Evolutionary conservation across 345 rosid species (phyloP).

Genomic region (Excoecaria agallocha): DNA sequence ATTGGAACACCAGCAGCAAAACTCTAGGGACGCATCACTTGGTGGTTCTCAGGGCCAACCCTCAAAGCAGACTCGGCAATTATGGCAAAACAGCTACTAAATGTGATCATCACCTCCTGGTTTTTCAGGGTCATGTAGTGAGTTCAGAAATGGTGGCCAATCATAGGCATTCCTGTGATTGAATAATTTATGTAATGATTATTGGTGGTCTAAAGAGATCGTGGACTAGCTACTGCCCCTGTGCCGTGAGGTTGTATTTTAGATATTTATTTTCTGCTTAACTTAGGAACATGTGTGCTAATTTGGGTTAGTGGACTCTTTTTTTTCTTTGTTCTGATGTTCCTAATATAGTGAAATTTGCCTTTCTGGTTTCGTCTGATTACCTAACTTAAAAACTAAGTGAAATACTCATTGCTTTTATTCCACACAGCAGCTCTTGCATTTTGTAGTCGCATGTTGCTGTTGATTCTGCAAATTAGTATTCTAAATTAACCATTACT

Average conservation of each 20-base stretch:
- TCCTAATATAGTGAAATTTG: conserved; percentile 14
- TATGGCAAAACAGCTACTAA: conserved; percentile 94
- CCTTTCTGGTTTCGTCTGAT: neutral
- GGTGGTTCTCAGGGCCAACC: conserved; percentile 72
- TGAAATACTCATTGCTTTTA: too few relatives aligned
- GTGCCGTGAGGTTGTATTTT: conserved; percentile 54
- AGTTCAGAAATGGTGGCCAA: conserved; percentile 42
- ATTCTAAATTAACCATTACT: too few relatives aligned
- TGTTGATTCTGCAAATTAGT: too few relatives aligned
- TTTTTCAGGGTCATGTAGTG: conserved; percentile 53
- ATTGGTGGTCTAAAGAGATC: conserved; percentile 28
- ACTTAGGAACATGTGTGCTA: conserved; percentile 61
- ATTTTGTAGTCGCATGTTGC: neutral
- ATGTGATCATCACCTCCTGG: conserved; percentile 35
- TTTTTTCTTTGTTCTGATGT: conserved; percentile 2
- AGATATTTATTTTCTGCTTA: conserved; percentile 39
- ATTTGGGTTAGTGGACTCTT: conserved; percentile 40
- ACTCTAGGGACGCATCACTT: conserved; percentile 65
- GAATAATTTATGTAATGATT: conserved; percentile 20
- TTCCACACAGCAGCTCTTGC: too few relatives aligned
- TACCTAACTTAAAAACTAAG: neutral
- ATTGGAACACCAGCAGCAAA: conserved; percentile 86
- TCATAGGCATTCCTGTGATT: conserved; percentile 25
- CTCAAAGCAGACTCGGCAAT: conserved; percentile 80
- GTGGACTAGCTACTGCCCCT: conserved; percentile 44